Conservation (phyloP, 2,329 filamentous ascomycete species). For the Fonsecaea multimorphosa region DNA sequence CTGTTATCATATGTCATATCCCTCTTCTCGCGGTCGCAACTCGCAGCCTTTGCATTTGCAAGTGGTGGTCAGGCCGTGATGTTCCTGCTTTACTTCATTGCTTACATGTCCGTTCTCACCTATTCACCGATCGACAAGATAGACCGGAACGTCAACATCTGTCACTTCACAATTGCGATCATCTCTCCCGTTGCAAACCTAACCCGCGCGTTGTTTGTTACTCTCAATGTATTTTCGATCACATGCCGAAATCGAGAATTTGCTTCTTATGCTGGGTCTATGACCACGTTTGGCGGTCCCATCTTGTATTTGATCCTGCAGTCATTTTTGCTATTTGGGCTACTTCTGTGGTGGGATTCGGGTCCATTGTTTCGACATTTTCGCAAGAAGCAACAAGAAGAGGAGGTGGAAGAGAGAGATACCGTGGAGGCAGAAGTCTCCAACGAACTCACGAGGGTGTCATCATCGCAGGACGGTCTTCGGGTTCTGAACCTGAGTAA, state of each 20-base stretch:
- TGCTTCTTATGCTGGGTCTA: slow-evolving; percentile 70
- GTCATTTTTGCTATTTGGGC: slow-evolving; percentile 69
- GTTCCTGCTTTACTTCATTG: slow-evolving; percentile 74
- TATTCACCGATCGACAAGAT: slow-evolving; percentile 74
- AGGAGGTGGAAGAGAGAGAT: slow-evolving; percentile 48
- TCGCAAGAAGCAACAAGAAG: slow-evolving; percentile 52
- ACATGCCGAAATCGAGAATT: slow-evolving; percentile 70
- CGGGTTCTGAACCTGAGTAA: slow-evolving; percentile 83
- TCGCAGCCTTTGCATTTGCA: slow-evolving; percentile 83
- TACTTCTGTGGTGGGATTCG: slow-evolving; percentile 81
- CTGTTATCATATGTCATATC: slow-evolving; percentile 82
- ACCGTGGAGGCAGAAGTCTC: slow-evolving; percentile 65
- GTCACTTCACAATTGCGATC: slow-evolving; percentile 75
- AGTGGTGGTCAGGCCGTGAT: slow-evolving; percentile 76
- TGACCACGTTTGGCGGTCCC: slow-evolving; percentile 79
- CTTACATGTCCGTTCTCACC: slow-evolving; percentile 73
- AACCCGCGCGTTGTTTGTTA: slow-evolving; percentile 74
- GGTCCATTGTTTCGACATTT: slow-evolving; percentile 68
- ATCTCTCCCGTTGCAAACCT: slow-evolving; percentile 80
- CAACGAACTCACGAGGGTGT: slow-evolving; percentile 69
- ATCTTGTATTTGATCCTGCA: slow-evolving; percentile 84
- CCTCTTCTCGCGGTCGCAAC: slow-evolving; percentile 76
- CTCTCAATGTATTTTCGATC: slow-evolving; percentile 82
- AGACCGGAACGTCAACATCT: slow-evolving; percentile 69
- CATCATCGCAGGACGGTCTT: slow-evolving; percentile 69